phyloP scores from a whole-genome alignment of 169 alveolate species.

The Hammondia hammondi region DNA sequence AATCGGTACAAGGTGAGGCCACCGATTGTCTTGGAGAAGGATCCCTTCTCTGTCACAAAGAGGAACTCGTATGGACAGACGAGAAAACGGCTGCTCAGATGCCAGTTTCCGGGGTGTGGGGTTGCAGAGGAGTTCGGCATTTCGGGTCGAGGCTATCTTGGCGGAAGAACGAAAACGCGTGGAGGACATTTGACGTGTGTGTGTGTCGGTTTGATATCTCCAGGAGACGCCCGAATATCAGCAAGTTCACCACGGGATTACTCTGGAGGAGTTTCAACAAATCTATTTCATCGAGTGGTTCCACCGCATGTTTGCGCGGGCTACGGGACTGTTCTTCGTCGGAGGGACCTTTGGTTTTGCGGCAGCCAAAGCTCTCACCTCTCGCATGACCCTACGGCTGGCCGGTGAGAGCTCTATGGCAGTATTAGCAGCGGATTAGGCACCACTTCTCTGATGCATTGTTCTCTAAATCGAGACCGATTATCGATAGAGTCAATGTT shows the following conservation, averaged over 20 bases:
- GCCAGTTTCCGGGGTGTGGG: too few species aligned
- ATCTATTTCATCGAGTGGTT: conserved; percentile 91
- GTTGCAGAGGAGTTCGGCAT: neutral
- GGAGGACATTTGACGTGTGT: neutral
- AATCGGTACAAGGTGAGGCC: conserved; percentile 79
- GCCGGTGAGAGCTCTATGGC: neutral
- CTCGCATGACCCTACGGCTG: conserved; percentile 8
- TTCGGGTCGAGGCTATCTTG: neutral
- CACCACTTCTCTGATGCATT: too few species aligned
- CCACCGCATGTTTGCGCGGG: conserved; percentile 90
- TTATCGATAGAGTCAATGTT: too few species aligned
- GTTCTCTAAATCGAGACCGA: too few species aligned
- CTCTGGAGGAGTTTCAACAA: conserved; percentile 87
- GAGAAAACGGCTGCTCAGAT: too few species aligned
- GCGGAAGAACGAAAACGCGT: neutral
- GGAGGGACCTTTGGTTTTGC: conserved; percentile 74
- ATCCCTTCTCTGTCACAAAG: neutral
- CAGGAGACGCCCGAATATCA: conserved; percentile 89
- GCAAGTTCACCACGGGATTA: conserved; percentile 85
- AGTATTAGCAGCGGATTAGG: too few species aligned
- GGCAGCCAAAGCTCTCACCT: conserved; percentile 13
- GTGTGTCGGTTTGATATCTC: neutral
- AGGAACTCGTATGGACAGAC: neutral
- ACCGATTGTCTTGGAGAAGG: neutral
- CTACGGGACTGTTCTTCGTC: conserved; percentile 83